A percentile compares a stretch with the other conserved stretches of the same genome.
Conservation (phyloP, 2,329 filamentous ascomycete genomes). For the Penicillium griseofulvum region DNA sequence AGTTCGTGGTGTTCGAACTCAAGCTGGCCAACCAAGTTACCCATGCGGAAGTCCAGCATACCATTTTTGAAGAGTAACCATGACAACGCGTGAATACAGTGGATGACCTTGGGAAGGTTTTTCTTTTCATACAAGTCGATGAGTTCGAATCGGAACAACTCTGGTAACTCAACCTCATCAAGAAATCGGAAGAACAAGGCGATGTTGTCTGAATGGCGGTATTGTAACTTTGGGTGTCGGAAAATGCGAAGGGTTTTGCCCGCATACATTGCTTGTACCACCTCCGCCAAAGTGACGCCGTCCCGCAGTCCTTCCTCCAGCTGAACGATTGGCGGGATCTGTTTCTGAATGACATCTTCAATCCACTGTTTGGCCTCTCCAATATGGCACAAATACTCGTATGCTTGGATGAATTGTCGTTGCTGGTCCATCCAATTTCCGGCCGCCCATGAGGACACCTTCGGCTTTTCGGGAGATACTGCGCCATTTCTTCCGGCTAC, state of each 20-base stretch:
- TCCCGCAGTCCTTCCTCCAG: conserved; percentile 89
- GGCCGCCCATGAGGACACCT: conserved; percentile 69
- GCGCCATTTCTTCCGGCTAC: conserved; percentile 50
- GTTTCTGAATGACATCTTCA: conserved; percentile 79
- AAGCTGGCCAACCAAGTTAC: conserved; percentile 91
- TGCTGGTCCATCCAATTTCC: conserved; percentile 99
- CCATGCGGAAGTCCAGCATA: conserved; percentile 92
- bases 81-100: conserved; percentile 95
- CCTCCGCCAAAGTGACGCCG: conserved; percentile 89
- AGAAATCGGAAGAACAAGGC: conserved; percentile 93
- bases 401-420: conserved; percentile 90
- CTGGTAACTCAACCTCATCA: conserved; percentile 85
- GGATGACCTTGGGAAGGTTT: conserved; percentile 98
- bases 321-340: conserved; percentile 88
- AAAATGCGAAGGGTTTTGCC: conserved; percentile 78
- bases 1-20: conserved; percentile 98
- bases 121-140: conserved; percentile 99
- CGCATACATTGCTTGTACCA: conserved; percentile 85
- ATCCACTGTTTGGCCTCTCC: conserved; percentile 99
- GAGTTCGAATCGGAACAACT: conserved; percentile 93
- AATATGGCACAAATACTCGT: conserved; percentile 98
- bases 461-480: conserved; percentile 48
- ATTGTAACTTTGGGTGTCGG: conserved; percentile 79
- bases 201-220: conserved; percentile 96
- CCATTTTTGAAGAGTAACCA: conserved; percentile 97